Evolutionary conservation across 495 filamentous ascomycete genomes (phyloP).

Genomic region (Lichina pygmaea): DNA sequence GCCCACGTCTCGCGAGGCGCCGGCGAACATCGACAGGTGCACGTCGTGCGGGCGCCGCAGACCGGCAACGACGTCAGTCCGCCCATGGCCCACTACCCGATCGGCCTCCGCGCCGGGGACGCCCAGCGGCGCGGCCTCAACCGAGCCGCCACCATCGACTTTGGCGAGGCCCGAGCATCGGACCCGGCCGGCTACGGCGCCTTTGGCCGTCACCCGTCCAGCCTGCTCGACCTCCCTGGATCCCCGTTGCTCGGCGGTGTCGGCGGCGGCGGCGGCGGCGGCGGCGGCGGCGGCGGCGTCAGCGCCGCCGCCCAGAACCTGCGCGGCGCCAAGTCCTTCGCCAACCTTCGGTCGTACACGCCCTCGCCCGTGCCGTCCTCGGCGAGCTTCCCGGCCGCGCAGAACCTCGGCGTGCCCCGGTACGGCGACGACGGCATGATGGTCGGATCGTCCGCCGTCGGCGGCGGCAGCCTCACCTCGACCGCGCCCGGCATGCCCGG

Average conservation of each 20-base stretch:
- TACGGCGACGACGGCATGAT: constrained; percentile 20
- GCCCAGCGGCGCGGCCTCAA: constrained; percentile 56
- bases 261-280: constrained; percentile 12
- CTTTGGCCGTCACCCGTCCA: constrained; percentile 32
- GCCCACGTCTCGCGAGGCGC: constrained; percentile 70
- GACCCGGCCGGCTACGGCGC: constrained; percentile 42
- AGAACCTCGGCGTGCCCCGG: constrained; percentile 35
- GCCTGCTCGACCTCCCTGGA: constrained; percentile 56
- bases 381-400: constrained; percentile 54
- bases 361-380: constrained; percentile 80
- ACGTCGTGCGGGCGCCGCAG: constrained; percentile 48
- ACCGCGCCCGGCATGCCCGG: constrained; percentile 54
- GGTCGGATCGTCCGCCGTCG: constrained; percentile 1
- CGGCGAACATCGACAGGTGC: constrained; percentile 63
- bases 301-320: constrained; percentile 43
- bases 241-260: constrained; percentile 25
- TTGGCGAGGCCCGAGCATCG: constrained; percentile 60
- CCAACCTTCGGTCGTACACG: constrained; percentile 80
- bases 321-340: constrained; percentile 90
- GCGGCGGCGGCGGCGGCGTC: constrained; percentile 21
- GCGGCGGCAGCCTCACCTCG: constrained; percentile 27
- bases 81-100: constrained; percentile 24
- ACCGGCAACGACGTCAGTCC: constrained; percentile 35
- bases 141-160: constrained; percentile 93
- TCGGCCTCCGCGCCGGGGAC: constrained; percentile 38